phyloP scores from a whole-genome alignment of 495 filamentous ascomycete genomes.

The Aspergillus steynii region DNA sequence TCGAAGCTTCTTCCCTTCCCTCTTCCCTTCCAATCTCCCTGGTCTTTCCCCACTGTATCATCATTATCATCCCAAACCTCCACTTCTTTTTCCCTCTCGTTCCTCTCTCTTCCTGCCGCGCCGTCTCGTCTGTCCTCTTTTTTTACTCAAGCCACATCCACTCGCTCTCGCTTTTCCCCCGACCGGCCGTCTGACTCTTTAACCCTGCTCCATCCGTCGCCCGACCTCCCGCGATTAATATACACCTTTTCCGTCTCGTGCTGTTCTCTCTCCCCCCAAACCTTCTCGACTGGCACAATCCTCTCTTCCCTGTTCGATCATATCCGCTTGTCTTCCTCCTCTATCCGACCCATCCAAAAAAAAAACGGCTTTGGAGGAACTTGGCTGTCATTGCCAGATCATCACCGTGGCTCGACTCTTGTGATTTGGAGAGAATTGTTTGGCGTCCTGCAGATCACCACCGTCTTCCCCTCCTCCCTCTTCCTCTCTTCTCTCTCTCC shows the following conservation, averaged over 20 bases:
- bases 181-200: slow-evolving; percentile 6
- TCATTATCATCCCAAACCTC: slow-evolving; percentile 11
- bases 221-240: not conserved
- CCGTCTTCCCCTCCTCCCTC: not conserved
- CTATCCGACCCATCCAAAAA: not conserved
- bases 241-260: slow-evolving; percentile 4
- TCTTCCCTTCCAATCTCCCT: slow-evolving; percentile 19
- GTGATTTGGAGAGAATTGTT: not conserved
- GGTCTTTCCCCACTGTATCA: slow-evolving; percentile 23
- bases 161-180: slow-evolving; percentile 11
- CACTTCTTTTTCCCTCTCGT: slow-evolving; percentile 9
- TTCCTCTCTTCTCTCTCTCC: not conserved
- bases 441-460: not conserved
- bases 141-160: slow-evolving; percentile 13
- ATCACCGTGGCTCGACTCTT: not conserved
- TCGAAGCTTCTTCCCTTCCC: slow-evolving; percentile 15
- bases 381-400: not conserved
- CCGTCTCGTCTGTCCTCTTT: slow-evolving; percentile 8
- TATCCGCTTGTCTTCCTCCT: not conserved
- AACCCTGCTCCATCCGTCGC: slow-evolving; percentile 1
- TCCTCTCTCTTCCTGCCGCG: slow-evolving; percentile 11
- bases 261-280: slow-evolving; percentile 3
- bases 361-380: not conserved
- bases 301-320: not conserved
- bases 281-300: not conserved